A percentile compares a stretch with the other conserved stretches of the same genome.
Conservation (phyloP, 345 rosid genomes). For the Murraya paniculata region DNA sequence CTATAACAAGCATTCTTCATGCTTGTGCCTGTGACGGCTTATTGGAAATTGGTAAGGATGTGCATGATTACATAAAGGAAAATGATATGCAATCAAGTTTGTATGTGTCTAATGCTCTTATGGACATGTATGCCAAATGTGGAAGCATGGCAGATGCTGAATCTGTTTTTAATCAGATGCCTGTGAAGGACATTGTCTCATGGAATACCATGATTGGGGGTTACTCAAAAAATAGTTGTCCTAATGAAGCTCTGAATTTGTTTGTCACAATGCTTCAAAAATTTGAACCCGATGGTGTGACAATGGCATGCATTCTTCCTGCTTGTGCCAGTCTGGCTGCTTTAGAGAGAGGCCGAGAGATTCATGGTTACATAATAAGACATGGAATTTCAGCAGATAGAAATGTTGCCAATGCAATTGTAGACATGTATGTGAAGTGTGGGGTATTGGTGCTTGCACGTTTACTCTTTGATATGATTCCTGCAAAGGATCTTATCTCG, state of each 20-base stretch:
- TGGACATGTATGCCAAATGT: conserved; percentile 82
- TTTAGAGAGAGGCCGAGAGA: conserved; percentile 63
- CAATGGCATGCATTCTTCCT: conserved; percentile 64
- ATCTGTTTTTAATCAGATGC: conserved; percentile 45
- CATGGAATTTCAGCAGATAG: conserved; percentile 41
- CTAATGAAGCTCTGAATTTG: conserved; percentile 53
- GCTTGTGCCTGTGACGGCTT: conserved; percentile 60
- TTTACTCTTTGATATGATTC: conserved; percentile 51
- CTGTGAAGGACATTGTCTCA: conserved; percentile 52
- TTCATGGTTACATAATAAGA: conserved; percentile 57
- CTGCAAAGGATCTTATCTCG: conserved; percentile 58
- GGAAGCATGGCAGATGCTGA: conserved; percentile 67
- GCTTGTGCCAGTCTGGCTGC: conserved; percentile 74
- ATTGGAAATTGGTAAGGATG: conserved; percentile 50
- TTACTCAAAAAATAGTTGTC: conserved; percentile 53
- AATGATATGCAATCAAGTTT: conserved; percentile 44
- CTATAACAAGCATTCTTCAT: conserved; percentile 57
- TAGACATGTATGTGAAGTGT: conserved; percentile 69
- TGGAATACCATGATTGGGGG: conserved; percentile 81
- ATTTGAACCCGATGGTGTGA: conserved; percentile 47
- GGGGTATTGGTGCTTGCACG: conserved; percentile 54
- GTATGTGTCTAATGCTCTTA: conserved; percentile 55
- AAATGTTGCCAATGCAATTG: conserved; percentile 61
- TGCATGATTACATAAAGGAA: conserved; percentile 49
- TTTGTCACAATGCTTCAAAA: conserved; percentile 47